phyloP scores from a whole-genome alignment of 768 basidiomycete genomes.

The Pulveroboletus sp. region DNA sequence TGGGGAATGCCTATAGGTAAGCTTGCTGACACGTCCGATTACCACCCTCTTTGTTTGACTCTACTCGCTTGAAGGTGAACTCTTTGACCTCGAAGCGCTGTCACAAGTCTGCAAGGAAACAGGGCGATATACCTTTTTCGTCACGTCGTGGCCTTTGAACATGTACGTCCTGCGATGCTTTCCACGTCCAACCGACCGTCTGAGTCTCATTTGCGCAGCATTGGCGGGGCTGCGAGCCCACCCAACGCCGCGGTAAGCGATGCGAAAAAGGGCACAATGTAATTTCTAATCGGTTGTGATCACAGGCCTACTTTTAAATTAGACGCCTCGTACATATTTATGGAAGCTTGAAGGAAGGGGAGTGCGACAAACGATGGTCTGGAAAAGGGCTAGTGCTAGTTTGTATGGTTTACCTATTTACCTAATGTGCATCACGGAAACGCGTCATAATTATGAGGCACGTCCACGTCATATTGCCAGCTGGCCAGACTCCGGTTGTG shows the following conservation, averaged over 20 bases:
- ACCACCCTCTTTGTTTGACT: neutral
- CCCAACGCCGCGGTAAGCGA: constrained; percentile 65
- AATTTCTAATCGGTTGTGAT: neutral
- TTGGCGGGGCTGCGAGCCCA: constrained; percentile 68
- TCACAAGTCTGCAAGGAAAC: constrained; percentile 54
- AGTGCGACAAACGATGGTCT: no score
- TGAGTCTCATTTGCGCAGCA: constrained; percentile 26
- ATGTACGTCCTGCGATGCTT: constrained; percentile 42
- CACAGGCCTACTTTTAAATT: neutral
- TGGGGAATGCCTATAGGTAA: constrained; percentile 70
- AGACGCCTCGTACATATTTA: no score
- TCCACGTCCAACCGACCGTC: no score
- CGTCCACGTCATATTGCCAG: no score
- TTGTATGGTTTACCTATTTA: no score
- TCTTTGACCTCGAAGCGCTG: constrained; percentile 69
- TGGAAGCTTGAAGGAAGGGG: no score
- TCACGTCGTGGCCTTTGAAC: constrained; percentile 72
- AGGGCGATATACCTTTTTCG: constrained; percentile 70
- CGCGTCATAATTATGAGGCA: no score
- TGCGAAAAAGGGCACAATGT: neutral
- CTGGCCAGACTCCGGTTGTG: no score
- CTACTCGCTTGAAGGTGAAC: constrained; percentile 49
- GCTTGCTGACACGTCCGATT: neutral
- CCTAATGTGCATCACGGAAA: no score
- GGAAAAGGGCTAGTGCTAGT: no score